phyloP scores from a whole-genome alignment of 2,329 filamentous ascomycete species.

The Botrytis byssoidea region DNA sequence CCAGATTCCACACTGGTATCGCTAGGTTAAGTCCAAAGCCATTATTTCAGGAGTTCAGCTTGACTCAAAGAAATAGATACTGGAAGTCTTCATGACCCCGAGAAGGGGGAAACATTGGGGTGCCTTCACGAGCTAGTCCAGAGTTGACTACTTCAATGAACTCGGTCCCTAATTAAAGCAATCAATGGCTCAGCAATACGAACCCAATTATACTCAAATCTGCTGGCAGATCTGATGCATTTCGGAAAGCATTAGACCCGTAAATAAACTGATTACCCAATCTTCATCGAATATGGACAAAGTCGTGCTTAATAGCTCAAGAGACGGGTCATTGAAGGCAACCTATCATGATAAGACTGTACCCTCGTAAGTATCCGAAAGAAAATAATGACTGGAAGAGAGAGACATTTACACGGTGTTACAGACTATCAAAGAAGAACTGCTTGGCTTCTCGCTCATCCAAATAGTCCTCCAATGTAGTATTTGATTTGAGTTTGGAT shows the following conservation, averaged over 20 bases:
- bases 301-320: too few relatives aligned
- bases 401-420: too few relatives aligned
- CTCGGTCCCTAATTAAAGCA: not conserved
- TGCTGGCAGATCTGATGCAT: not conserved
- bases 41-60: not conserved
- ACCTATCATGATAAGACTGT: too few relatives aligned
- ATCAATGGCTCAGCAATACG: not conserved
- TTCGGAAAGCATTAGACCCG: not conserved
- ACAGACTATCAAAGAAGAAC: too few relatives aligned
- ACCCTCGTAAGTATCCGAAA: too few relatives aligned
- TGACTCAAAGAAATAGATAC: not conserved
- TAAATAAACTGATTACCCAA: not conserved
- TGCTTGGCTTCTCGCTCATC: too few relatives aligned
- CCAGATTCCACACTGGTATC: not conserved
- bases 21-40: not conserved
- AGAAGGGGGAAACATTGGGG: too few relatives aligned
- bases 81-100: not conserved
- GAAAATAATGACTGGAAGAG: too few relatives aligned
- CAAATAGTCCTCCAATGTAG: too few relatives aligned
- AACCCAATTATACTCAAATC: not conserved
- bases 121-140: not conserved
- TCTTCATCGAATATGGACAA: not conserved
- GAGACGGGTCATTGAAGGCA: too few relatives aligned
- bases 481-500: too few relatives aligned
- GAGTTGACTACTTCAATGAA: not conserved